A percentile compares a stretch with the other conserved stretches of the same genome.
phyloP scores from a whole-genome alignment of 371 early-diverging fungal species.

The Enterocytospora artemiae region DNA sequence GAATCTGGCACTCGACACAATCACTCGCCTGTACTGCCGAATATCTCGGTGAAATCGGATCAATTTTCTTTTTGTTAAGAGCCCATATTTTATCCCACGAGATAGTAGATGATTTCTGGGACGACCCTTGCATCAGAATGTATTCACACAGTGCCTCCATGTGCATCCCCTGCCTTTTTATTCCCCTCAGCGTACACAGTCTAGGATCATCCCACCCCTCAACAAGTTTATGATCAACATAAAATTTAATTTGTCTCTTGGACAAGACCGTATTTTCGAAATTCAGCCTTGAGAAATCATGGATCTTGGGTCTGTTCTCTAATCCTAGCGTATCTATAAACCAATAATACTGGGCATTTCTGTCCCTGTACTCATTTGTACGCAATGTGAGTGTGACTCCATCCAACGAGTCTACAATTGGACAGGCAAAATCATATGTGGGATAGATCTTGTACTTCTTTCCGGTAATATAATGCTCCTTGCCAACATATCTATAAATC shows the following conservation, averaged over 20 bases:
- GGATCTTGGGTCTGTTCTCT: conserved; percentile 51
- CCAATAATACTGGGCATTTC: conserved; percentile 95
- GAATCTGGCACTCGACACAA: conserved; percentile 9
- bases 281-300: conserved; percentile 68
- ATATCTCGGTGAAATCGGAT: conserved; percentile 79
- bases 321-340: conserved; percentile 76
- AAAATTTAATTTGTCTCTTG: conserved; percentile 94
- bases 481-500: conserved; percentile 81
- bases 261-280: conserved; percentile 95
- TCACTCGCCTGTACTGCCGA: conserved; percentile 67
- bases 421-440: conserved; percentile 98
- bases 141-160: conserved; percentile 90
- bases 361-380: conserved; percentile 95
- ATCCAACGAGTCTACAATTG: conserved; percentile 88
- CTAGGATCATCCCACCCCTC: conserved; percentile 98
- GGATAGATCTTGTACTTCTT: conserved; percentile 90
- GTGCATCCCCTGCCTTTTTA: conserved; percentile 90
- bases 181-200: conserved; percentile 95
- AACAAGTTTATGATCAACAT: conserved; percentile 77
- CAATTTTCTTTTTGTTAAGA: conserved; percentile 88
- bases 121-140: conserved; percentile 94
- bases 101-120: conserved; percentile 75
- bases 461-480: conserved; percentile 77
- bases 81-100: conserved; percentile 99
- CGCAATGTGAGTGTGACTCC: conserved; percentile 93